Evolutionary conservation across 192 early-diverging fungal species (phyloP), one percentile per base, ranked within the genome.

Genomic region (Podila verticillata): DNA sequence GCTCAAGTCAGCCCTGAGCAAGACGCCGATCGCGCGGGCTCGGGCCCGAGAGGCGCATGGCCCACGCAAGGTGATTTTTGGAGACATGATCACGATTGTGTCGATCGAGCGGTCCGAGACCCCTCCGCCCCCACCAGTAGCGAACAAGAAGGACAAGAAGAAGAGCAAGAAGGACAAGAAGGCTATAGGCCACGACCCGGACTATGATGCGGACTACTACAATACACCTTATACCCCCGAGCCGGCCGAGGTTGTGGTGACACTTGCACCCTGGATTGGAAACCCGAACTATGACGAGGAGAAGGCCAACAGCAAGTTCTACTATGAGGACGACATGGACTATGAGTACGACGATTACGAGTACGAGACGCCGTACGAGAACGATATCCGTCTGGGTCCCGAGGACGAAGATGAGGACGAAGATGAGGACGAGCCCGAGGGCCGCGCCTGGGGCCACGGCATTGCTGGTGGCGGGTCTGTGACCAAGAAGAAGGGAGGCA

Each of bases 231-330:
- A 68, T 70, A 75, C 74, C 48, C 74, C 66, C 15, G 61, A 51
- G 24, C 74, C 74, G 1, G 63, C 74, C 12, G 74, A 75, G 29
- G 74, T 75, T 2, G 47, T 69, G 26, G 48, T 75, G 32, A 75
- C 74, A 7, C 67, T 64, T 30, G 74, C 67, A 15, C 74, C 74
- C 4, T 75, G 74, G 74, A 75, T 75, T n/a, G 74, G 67, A n/a
- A 75, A 75, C 51, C 74, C 74, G 7, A 75, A 75, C 48, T 75
- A 75, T 58, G 74, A 75, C 26, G 74, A 75, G 54, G 74, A 75
- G 63, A 68, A 54, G 15, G 59, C 56, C 39, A 80, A 80, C 57
- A 72, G 69, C n/a, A 80, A 72, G 49, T 80, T 80, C 56, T 80
- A 80, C n/a, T 66, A 72, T 28, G 77, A 80, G 0, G 70, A 80